Percentiles rank a stretch among this genome's conserved stretches.
phyloP scores from a whole-genome alignment of 1,284 basidiomycete genomes.

The Athelia sp. region DNA sequence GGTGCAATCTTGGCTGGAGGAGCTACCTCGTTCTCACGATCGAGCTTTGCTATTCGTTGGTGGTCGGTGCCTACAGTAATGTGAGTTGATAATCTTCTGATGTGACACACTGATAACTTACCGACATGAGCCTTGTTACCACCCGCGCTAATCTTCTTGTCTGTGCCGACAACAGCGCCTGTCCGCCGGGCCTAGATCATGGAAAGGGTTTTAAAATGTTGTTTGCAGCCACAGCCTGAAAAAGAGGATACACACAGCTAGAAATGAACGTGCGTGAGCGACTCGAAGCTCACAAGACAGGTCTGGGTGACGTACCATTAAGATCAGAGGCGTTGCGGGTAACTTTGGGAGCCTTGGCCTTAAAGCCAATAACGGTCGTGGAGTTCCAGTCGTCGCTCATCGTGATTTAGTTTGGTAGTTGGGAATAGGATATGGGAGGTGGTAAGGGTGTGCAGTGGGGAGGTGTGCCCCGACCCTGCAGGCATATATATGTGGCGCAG shows the following conservation, averaged over 20 bases:
- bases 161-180: conserved; percentile 71
- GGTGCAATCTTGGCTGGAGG: conserved; percentile 85
- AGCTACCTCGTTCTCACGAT: conserved; percentile 94
- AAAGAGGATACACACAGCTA: conserved; percentile 42
- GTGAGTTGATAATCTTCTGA: conserved; percentile 1
- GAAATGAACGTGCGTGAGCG: conserved; percentile 4
- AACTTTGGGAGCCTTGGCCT: conserved; percentile 65
- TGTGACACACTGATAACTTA: conserved; percentile 24
- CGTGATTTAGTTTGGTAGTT: conserved; percentile 11
- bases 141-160: conserved; percentile 68
- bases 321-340: conserved; percentile 64
- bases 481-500: background rate
- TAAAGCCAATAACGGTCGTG: conserved; percentile 76
- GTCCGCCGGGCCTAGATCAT: conserved; percentile 56
- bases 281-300: conserved; percentile 6
- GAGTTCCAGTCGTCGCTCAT: conserved; percentile 71
- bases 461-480: background rate
- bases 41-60: conserved; percentile 89
- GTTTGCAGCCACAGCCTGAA: background rate
- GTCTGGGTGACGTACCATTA: conserved; percentile 51
- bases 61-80: conserved; percentile 77
- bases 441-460: background rate
- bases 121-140: conserved; percentile 71
- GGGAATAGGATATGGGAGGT: background rate
- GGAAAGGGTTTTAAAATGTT: background rate